Percentiles rank a stretch among this genome's conserved stretches.
These are phyloP conservation scores for Cyclospora cayetanensis DNA, from an alignment of 169 alveolate genomes.

Conservation along the genomic window DNA sequence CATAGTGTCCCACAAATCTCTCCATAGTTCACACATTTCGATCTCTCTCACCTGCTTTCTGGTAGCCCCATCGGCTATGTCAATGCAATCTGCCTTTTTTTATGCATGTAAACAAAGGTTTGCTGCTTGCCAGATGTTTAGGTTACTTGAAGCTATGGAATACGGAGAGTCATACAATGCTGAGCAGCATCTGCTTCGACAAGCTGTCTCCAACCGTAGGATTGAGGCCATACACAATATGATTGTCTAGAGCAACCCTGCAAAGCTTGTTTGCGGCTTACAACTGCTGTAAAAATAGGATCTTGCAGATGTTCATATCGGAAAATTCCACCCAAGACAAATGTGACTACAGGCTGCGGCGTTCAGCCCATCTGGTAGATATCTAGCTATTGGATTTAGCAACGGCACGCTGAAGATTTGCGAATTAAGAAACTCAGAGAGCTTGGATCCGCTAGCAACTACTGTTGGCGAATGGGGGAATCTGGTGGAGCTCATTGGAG, in stretches of 20 bases:
- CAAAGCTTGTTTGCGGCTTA: neutral
- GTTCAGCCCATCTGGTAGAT: neutral
- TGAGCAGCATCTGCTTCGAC: slow-evolving; percentile 58
- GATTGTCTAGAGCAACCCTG: neutral
- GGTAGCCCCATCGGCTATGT: too few relatives aligned
- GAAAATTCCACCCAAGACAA: neutral
- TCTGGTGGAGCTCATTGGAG: slow-evolving; percentile 52
- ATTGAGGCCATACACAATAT: too few relatives aligned
- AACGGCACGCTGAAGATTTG: slow-evolving; percentile 64
- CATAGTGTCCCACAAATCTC: too few relatives aligned
- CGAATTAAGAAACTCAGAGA: neutral
- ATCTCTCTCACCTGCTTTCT: too few relatives aligned
- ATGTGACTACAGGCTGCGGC: slow-evolving; percentile 17
- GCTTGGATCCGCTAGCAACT: neutral
- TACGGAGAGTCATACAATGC: slow-evolving; percentile 39
- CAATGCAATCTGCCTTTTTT: slow-evolving; percentile 39
- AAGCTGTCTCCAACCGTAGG: slow-evolving; percentile 63
- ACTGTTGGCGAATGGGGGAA: neutral
- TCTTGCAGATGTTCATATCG: neutral
- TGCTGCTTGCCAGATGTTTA: too few relatives aligned
- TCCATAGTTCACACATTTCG: too few relatives aligned
- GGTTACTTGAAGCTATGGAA: slow-evolving; percentile 72
- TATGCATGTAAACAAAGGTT: too few relatives aligned
- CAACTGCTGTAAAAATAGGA: slow-evolving; percentile 1
- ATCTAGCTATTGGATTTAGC: slow-evolving; percentile 55